A percentile compares a stretch with the other conserved stretches of the same genome.
Evolutionary conservation across 257 asterid species (phyloP).

Genomic region (Primulina eburnea): DNA sequence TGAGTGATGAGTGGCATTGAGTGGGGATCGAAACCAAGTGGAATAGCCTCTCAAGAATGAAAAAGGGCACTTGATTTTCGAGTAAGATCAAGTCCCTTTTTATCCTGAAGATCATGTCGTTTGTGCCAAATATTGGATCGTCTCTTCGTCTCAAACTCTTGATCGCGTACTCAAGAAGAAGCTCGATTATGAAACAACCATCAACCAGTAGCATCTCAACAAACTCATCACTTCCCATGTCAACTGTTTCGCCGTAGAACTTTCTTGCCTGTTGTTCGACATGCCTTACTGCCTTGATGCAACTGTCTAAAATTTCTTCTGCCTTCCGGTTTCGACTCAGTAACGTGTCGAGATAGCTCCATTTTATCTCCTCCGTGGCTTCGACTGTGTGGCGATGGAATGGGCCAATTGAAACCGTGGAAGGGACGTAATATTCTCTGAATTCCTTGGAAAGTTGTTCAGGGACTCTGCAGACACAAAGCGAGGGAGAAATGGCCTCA

Average conservation of each 20-base stretch:
- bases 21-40: slow-evolving; percentile 40
- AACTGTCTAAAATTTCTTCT: slow-evolving; percentile 32
- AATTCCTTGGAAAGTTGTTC: slow-evolving; percentile 21
- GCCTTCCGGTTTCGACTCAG: slow-evolving; percentile 35
- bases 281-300: slow-evolving; percentile 36
- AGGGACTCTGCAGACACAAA: slow-evolving; percentile 34
- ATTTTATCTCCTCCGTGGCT: slow-evolving; percentile 37
- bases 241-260: slow-evolving; percentile 37
- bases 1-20: slow-evolving; percentile 30
- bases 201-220: slow-evolving; percentile 48
- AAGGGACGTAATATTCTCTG: slow-evolving; percentile 35
- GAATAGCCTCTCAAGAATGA: slow-evolving; percentile 44
- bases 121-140: slow-evolving; percentile 33
- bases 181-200: slow-evolving; percentile 53
- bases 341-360: slow-evolving; percentile 44
- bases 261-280: slow-evolving; percentile 39
- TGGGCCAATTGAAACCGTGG: slow-evolving; percentile 53
- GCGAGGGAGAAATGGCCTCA: slow-evolving; percentile 30
- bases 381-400: slow-evolving; percentile 36
- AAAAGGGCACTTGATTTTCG: slow-evolving; percentile 54
- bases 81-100: slow-evolving; percentile 45
- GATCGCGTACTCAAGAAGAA: slow-evolving; percentile 35
- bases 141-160: slow-evolving; percentile 49
- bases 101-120: slow-evolving; percentile 18
- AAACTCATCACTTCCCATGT: slow-evolving; percentile 35